A percentile compares a stretch with the other conserved stretches of the same genome.
Conservation (phyloP, 176 grass and related monocot genomes). For the Raddia distichophylla region DNA sequence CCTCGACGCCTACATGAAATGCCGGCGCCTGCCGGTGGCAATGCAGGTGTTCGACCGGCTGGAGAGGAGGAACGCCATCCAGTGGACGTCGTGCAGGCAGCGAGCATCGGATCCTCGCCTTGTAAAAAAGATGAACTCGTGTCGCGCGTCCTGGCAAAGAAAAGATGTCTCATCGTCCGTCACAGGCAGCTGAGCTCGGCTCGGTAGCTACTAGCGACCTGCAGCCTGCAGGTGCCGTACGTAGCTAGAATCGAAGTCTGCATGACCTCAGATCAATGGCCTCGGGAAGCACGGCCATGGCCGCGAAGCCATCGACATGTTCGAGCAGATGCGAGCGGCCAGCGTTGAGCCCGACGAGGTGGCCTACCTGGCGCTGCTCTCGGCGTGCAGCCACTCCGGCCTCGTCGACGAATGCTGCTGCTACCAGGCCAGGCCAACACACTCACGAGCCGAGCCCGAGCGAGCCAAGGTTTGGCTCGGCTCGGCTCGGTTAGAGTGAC, state of each 20-base stretch:
- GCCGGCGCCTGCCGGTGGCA: conserved; percentile 15
- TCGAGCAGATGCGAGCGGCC: conserved; percentile 41
- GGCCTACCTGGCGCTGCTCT: conserved; percentile 48
- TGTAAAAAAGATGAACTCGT: conserved; percentile 1
- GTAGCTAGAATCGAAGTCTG: no score
- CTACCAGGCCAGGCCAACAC: neutral
- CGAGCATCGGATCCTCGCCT: conserved; percentile 37
- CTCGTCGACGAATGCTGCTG: conserved; percentile 39
- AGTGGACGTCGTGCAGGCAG: conserved; percentile 21
- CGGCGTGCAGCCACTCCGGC: conserved; percentile 60
- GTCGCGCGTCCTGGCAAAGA: neutral
- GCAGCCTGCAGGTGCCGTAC: neutral
- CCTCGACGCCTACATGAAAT: conserved; percentile 51
- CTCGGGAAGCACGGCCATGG: conserved; percentile 56
- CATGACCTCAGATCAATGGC: no score
- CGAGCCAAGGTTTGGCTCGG: no score
- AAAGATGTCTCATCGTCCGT: no score
- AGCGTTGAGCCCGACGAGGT: conserved; percentile 49
- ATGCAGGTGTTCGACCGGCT: conserved; percentile 46
- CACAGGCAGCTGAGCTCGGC: neutral
- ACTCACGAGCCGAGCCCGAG: no score
- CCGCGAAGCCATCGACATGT: conserved; percentile 35
- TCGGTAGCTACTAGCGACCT: no score
- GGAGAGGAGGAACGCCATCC: conserved; percentile 49
- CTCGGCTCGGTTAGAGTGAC: no score